Conservation (phyloP, 306 rosid species). For the Vigna hirtella region DNA sequence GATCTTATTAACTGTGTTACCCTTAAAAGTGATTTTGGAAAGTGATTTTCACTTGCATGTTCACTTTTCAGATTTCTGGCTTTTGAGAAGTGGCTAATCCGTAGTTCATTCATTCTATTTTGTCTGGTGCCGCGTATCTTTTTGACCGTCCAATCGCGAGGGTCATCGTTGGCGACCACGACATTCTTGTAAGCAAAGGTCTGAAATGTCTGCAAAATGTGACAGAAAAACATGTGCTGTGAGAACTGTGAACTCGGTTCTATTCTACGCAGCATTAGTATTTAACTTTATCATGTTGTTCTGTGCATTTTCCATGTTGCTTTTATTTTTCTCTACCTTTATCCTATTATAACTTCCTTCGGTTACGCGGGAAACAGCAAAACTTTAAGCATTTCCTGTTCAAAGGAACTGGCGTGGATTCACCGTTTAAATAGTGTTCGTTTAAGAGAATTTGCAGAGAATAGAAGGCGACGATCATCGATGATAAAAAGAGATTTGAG, state of each 20-base stretch:
- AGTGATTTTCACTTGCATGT: too few species aligned
- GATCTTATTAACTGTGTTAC: too few species aligned
- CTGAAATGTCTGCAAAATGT: background rate
- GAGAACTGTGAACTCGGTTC: too few species aligned
- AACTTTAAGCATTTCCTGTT: background rate
- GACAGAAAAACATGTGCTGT: background rate
- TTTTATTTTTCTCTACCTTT: too few species aligned
- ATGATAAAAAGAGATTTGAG: too few species aligned
- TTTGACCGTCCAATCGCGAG: background rate
- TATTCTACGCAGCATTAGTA: background rate
- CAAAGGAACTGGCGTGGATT: too few species aligned
- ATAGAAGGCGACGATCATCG: too few species aligned
- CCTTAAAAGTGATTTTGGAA: too few species aligned
- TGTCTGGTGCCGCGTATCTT: background rate
- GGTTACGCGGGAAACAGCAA: background rate
- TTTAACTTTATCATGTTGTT: background rate
- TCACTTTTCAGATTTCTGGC: background rate
- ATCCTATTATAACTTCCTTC: background rate
- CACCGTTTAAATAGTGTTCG: accelerated
- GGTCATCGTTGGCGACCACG: background rate
- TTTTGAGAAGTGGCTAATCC: background rate
- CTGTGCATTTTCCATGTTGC: background rate
- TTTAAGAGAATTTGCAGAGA: too few species aligned
- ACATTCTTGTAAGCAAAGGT: background rate
- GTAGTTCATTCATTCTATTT: background rate